Base-by-base conservation (phyloP, 306 rosid species). In the Cyclanthera cordifolia region DNA sequence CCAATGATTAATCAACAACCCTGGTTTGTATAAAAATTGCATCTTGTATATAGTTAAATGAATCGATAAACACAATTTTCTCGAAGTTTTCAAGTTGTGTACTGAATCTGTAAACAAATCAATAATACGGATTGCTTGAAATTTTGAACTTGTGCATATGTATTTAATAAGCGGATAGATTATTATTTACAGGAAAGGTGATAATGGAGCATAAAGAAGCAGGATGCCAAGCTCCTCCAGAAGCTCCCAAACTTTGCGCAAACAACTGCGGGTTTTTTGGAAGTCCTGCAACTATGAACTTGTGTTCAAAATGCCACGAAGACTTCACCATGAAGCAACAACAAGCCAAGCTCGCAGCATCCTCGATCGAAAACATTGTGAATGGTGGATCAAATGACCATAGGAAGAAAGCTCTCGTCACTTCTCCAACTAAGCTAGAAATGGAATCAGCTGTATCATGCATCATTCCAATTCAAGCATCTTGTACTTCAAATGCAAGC, bases 281-380 rank as follows among this genome's bases (percentile, higher is more conserved):
- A 69, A 78, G 78, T 69, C 66, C 82, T n/a, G 78, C 85, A 30
- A 82, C 82, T 25, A 78, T 82, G 85, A 82, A 82, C 70, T 17
- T 82, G 60, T 82, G 85, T 57, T 81, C 85, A 32, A 81, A 81
- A 51, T 81, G 85, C 80, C 85, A 81, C 82, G 75, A 78, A 60
- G 85, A 78, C 54, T 73, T 61, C 55, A 49, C 71, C 20, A 20
- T 82, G 78, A 78, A 82, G 61, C 77, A 78, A 70, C 74, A 82
- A 27, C 85, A 76, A 19, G 72, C 81, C 17, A 76, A 79, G 71
- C 79, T 73, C 1, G 79, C 79, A 27, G 86, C 75, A 4, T 77
- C 82, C 2, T 79, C 86, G 16, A 66, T 79, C 14, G 83, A 59
- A 32, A 53, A 49, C 21, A 77, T 66, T 11, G 78, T 76, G 72